Base-by-base conservation (phyloP, 2,329 filamentous ascomycete species). In the Neofusicoccum laricinum region DNA sequence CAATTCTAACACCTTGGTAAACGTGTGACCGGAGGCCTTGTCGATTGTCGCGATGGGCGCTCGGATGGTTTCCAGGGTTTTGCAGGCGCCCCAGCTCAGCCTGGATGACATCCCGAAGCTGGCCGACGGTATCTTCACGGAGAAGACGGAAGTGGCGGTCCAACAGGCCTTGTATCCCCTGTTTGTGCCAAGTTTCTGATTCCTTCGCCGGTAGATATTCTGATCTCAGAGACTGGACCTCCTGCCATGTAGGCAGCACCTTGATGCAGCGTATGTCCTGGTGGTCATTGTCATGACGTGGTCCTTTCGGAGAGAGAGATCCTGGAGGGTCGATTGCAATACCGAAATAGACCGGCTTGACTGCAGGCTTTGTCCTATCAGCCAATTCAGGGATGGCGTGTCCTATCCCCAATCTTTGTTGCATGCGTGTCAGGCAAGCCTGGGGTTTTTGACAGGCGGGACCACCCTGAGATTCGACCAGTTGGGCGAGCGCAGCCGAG, bases 91-190 rank as follows among this genome's bases (percentile, higher is more conserved):
- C 2, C 0, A 63, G 34, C 12, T 65, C 49, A 8, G 40, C 19
- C 2, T 50, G 38, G 4, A 65, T 25, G 1, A 78, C 78, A 67
- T 85, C 82, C 30, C 82, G 77, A 4, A 87, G 73, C 63, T 84
- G 80, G 0, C 82, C 82, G 2, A 86, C 74, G 0, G 79, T 83
- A 68, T 87, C 84, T 71, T 86, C 82, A 2, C 84, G 77, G 2
- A 86, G 71, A 0, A 86, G 78, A 7, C 85, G 79, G 53, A 87
- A 87, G 62, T 86, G 79, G 62, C 80, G 74, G 68, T 87, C 84
- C 0, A 87, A 68, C 0, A 83, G 77, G 2, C 83, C 82, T 43
- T 64, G 53, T 1, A 66, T 43, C 2, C 69, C 68, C 2, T 7
- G 8, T 10, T 36, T 41, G 38, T 61, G 57, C 48, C 38, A 65